A percentile compares a stretch with the other conserved stretches of the same genome.
Evolutionary conservation across 331 rosid genomes (phyloP).

Genomic region (Dryas integrifolia): DNA sequence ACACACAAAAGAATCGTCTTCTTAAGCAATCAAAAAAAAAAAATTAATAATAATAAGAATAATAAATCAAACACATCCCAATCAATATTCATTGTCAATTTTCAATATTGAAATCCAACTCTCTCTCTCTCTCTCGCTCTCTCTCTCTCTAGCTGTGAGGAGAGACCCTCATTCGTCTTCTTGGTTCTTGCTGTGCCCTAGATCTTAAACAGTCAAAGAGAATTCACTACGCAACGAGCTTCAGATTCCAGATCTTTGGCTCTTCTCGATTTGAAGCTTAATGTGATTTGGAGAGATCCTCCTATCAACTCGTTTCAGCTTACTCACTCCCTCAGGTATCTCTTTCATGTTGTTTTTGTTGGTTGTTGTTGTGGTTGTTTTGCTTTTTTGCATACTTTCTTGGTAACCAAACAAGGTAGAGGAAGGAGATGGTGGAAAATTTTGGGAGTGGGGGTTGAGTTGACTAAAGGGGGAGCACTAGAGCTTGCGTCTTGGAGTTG

Average conservation of each 20-base stretch:
- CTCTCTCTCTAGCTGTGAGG: not conserved
- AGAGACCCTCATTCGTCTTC: not conserved
- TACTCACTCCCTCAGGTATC: not conserved
- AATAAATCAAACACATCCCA: not conserved
- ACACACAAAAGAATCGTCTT: not conserved
- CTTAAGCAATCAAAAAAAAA: not conserved
- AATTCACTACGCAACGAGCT: not conserved
- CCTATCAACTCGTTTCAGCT: not conserved
- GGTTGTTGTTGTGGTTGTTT: not conserved
- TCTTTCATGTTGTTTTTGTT: not conserved
- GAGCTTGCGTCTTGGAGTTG: not conserved
- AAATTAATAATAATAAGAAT: too few species aligned
- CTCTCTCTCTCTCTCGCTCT: not conserved
- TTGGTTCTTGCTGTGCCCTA: not conserved
- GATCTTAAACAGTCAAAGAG: conserved; percentile 12
- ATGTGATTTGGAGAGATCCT: not conserved
- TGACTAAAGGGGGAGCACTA: not conserved
- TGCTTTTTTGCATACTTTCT: not conserved
- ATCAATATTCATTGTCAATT: too few species aligned
- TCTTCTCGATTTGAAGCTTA: not conserved
- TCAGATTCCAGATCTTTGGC: conserved; percentile 9
- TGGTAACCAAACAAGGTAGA: not conserved
- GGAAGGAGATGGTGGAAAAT: not conserved
- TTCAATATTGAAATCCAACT: too few species aligned
- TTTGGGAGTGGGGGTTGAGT: conserved; percentile 2